These are phyloP conservation scores for Aspergillus oerlinghausenensis DNA, from an alignment of 2,329 filamentous ascomycete species.

Conservation along the genomic window DNA sequence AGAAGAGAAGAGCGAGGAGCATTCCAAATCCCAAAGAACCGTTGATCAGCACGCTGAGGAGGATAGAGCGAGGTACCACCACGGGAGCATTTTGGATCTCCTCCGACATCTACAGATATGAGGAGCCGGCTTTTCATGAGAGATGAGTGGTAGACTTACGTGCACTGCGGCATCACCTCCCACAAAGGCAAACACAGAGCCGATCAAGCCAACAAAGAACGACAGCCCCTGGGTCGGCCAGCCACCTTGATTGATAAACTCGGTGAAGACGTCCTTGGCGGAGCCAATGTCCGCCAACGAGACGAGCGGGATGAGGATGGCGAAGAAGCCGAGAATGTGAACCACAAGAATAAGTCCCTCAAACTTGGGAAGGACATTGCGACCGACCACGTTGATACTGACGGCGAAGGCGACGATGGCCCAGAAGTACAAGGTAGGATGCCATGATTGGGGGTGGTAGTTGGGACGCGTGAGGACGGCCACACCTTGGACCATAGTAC, in stretches of 20 bases:
- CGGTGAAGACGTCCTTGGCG: slow-evolving; percentile 16
- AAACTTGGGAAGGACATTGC: slow-evolving; percentile 41
- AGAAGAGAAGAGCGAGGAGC: slow-evolving; percentile 32
- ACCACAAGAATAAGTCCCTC: slow-evolving; percentile 48
- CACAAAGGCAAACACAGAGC: slow-evolving; percentile 18
- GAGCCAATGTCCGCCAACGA: slow-evolving; percentile 30
- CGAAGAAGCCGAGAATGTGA: slow-evolving; percentile 51
- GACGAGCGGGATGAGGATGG: slow-evolving; percentile 46
- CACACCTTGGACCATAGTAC: slow-evolving; percentile 33
- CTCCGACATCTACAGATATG: slow-evolving; percentile 31
- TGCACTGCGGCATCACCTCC: slow-evolving; percentile 23
- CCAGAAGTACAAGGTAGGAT: slow-evolving; percentile 47
- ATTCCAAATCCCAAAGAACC: slow-evolving; percentile 33
- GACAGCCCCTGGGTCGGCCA: slow-evolving; percentile 20
- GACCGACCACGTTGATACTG: slow-evolving; percentile 42
- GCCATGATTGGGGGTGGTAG: slow-evolving; percentile 42
- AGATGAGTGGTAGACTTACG: slow-evolving; percentile 10
- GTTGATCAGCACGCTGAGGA: slow-evolving; percentile 33
- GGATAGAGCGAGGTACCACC: slow-evolving; percentile 34
- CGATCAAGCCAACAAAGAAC: slow-evolving; percentile 22
- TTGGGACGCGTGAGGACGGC: slow-evolving; percentile 31
- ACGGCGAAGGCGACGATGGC: slow-evolving; percentile 37
- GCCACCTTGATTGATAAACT: slow-evolving; percentile 19
- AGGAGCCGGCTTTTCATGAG: neutral
- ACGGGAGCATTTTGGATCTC: slow-evolving; percentile 35